Conservation (phyloP, 768 basidiomycete genomes). For the Candolleomyces aberdarensis region DNA sequence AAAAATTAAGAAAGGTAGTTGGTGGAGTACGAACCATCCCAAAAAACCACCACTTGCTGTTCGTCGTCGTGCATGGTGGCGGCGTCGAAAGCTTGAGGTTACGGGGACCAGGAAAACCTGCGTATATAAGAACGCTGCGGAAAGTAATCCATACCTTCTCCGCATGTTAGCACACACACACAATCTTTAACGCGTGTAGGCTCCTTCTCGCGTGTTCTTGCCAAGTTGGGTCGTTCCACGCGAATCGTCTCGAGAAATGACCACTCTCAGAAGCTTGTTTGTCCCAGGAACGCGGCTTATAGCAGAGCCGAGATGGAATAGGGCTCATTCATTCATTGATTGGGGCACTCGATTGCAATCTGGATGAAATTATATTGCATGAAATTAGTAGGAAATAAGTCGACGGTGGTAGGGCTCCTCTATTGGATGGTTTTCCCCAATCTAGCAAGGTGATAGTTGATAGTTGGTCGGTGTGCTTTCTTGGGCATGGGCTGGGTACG, state of each 20-base stretch:
- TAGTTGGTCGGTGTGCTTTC: conserved; percentile 68
- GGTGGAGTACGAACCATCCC: conserved; percentile 22
- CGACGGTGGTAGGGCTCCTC: conserved; percentile 15
- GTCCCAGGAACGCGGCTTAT: no score
- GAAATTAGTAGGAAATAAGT: background rate
- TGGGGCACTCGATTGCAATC: background rate
- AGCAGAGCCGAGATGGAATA: no score
- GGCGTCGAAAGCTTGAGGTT: background rate
- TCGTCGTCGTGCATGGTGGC: conserved; percentile 8
- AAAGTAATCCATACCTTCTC: background rate
- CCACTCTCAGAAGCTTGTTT: background rate
- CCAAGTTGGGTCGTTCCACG: background rate
- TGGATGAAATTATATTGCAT: conserved; percentile 2
- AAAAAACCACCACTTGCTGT: conserved; percentile 19
- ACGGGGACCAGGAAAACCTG: background rate
- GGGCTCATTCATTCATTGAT: no score
- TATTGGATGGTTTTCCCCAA: conserved; percentile 73
- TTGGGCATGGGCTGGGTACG: conserved; percentile 57
- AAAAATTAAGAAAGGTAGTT: background rate
- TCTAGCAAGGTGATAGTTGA: conserved; percentile 88
- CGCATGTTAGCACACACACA: background rate
- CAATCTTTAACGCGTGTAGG: background rate
- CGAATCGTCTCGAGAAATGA: background rate
- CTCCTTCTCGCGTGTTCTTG: conserved; percentile 8
- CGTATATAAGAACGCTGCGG: background rate